Evolutionary conservation across 495 filamentous ascomycete genomes (phyloP).

Genomic region (Daldinia bambusicola): DNA sequence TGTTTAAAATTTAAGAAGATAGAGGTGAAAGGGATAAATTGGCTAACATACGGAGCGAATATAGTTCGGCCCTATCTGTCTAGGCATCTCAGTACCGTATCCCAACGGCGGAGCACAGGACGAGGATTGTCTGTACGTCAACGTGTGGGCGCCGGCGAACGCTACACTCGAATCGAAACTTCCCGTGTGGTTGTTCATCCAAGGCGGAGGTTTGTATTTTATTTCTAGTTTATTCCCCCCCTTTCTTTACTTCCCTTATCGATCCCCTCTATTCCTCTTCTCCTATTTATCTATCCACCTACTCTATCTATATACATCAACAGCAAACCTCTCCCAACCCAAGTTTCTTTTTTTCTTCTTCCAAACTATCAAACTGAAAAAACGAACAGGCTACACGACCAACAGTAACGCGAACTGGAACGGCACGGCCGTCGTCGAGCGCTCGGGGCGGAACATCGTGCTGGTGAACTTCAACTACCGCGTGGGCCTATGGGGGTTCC

Average conservation of each 20-base stretch:
- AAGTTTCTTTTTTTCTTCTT: too few relatives aligned
- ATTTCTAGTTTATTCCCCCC: too few relatives aligned
- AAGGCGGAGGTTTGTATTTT: constrained; percentile 67
- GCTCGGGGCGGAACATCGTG: constrained; percentile 68
- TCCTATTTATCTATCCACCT: too few relatives aligned
- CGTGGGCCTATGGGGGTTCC: constrained; percentile 78
- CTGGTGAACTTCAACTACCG: constrained; percentile 81
- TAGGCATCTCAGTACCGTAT: constrained; percentile 55
- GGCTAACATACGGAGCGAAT: constrained; percentile 7
- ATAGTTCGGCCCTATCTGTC: constrained; percentile 62
- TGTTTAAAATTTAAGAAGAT: too few relatives aligned
- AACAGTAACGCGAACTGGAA: constrained; percentile 75
- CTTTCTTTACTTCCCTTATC: neutral
- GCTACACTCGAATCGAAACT: constrained; percentile 60
- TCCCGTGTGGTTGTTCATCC: constrained; percentile 79
- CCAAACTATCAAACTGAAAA: neutral
- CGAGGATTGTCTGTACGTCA: constrained; percentile 81
- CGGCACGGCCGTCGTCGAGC: constrained; percentile 68
- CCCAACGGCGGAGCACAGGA: constrained; percentile 52
- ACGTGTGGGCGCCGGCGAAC: constrained; percentile 74
- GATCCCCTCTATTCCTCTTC: neutral
- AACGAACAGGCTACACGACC: constrained; percentile 62
- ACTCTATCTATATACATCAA: too few relatives aligned
- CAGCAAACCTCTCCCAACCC: too few relatives aligned
- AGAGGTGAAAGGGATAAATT: neutral